Percentiles rank a stretch among this genome's conserved stretches.
Conservation (phyloP, 129 eudicot genomes). For the Gnaphalium uliginosum region DNA sequence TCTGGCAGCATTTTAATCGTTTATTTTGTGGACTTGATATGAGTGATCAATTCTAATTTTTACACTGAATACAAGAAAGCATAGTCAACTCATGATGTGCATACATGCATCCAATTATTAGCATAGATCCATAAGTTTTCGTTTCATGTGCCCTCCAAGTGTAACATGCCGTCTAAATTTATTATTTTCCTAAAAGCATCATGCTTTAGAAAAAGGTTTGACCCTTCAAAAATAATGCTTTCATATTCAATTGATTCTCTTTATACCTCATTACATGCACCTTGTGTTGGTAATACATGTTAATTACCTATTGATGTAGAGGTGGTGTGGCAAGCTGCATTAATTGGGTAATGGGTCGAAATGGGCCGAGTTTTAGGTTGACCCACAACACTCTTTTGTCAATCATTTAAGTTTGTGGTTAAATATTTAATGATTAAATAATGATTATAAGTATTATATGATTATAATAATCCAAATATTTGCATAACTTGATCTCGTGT, state of each 20-base stretch:
- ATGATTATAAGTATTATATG: background rate
- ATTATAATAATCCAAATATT: background rate
- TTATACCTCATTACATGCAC: background rate
- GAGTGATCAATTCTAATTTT: conserved; percentile 4
- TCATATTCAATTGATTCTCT: background rate
- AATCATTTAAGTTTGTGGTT: background rate
- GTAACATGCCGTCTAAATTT: background rate
- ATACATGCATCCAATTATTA: conserved; percentile 13
- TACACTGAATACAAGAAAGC: conserved; percentile 8
- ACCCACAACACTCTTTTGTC: background rate
- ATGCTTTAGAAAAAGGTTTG: background rate
- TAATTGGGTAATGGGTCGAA: background rate
- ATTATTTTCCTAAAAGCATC: background rate
- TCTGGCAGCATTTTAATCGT: background rate
- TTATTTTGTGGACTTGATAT: conserved; percentile 15
- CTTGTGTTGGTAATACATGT: conserved; percentile 4
- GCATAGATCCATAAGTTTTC: conserved; percentile 6
- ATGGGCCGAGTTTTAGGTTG: background rate
- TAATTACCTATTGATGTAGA: conserved; percentile 1
- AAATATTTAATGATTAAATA: background rate
- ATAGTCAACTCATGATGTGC: conserved; percentile 21
- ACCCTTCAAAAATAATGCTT: background rate
- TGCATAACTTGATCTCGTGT: background rate
- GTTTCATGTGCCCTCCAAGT: conserved; percentile 16
- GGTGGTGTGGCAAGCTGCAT: background rate